A percentile compares a stretch with the other conserved stretches of the same genome.
These are phyloP conservation scores for Phytophthora fragariae DNA, from an alignment of 352 stramenopile genomes.

Conservation along the genomic window DNA sequence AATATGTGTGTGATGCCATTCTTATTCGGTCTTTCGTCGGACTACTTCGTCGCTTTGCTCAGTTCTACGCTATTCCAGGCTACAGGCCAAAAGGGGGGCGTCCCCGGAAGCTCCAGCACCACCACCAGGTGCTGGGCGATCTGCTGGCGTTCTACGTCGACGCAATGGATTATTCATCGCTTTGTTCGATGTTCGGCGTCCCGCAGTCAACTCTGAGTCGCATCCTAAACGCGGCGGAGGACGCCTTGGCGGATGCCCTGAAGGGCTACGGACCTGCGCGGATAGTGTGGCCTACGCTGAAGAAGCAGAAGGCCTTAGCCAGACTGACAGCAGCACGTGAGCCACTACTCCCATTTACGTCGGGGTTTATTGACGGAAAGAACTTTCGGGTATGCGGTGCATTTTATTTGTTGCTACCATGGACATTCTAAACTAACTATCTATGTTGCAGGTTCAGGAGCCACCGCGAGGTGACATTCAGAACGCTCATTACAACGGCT, in stretches of 20 bases:
- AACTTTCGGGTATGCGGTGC: not conserved
- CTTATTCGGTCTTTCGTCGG: not conserved
- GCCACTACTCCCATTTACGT: slow-evolving; percentile 15
- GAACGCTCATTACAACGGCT: slow-evolving; percentile 32
- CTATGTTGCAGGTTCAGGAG: not conserved
- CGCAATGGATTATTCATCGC: slow-evolving; percentile 4
- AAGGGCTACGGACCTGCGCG: not conserved
- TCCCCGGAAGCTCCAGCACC: slow-evolving; percentile 16
- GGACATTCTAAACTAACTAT: not conserved
- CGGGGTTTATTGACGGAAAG: slow-evolving; percentile 3
- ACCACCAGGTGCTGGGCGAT: slow-evolving; percentile 24
- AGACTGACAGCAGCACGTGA: not conserved
- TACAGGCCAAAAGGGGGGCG: slow-evolving; percentile 1
- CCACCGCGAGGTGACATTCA: slow-evolving; percentile 1
- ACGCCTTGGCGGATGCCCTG: not conserved
- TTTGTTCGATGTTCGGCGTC: slow-evolving; percentile 14
- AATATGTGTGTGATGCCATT: not conserved
- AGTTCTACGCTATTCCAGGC: not conserved
- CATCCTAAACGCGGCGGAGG: not conserved
- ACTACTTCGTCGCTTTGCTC: too few relatives aligned
- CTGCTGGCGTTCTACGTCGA: slow-evolving; percentile 30
- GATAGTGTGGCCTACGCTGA: slow-evolving; percentile 11
- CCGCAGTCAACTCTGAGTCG: slow-evolving; percentile 12
- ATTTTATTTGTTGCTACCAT: not conserved
- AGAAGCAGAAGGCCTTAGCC: slow-evolving; percentile 1